Evolutionary conservation across 106 monocot species (phyloP), one percentile per base, ranked within the genome.

Genomic region (Triglochin maritima): DNA sequence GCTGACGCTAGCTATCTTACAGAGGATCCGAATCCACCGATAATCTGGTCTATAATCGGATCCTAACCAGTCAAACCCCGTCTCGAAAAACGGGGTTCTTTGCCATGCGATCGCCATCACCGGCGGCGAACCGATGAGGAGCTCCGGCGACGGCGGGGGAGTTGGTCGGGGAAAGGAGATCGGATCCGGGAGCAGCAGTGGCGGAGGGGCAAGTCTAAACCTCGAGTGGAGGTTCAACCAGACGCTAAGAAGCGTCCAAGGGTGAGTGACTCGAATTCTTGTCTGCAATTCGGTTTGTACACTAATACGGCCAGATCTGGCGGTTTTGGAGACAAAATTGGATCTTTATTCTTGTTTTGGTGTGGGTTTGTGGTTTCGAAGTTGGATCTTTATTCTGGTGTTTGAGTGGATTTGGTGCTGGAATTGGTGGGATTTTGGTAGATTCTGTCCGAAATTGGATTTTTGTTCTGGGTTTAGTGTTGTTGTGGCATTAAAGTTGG

Each of bases 171-270:
- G 59, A 66, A 56, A 50, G 51, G 80, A 77, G 51, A 72, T 62
- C 50, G 42, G 76, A 49, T 5, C 48, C 11, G 57, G 73, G 65
- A 57, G 82, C 7, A 65, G 66, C 44, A 68, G 65, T 60, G 45
- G 66, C 14, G 17, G 70, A 53, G 75, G 61, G 59, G 62, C 54
- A 29, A 85, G 76, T 65, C 71, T 74, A 46, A 91, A 86, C 72
- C 75, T 80, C 49, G 96, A 96, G 57, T 91, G 86, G 91, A 73
- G 88, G 48, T 91, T 96, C 74, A 96, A 96, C 64, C 96, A 96
- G 60, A 96, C 96, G 0, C 86, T 96, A 16, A 76, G 91, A 16
- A 96, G 83, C 55, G 96, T 96, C 17, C 96, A 96, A 79, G 96
- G 96, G 96, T 96, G 63, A 65, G 11, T 12, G 6, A 29, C 1